Evolutionary conservation across 2,329 filamentous ascomycete species (phyloP), one percentile per base, ranked within the genome.

Genomic region (Ilyonectria robusta): DNA sequence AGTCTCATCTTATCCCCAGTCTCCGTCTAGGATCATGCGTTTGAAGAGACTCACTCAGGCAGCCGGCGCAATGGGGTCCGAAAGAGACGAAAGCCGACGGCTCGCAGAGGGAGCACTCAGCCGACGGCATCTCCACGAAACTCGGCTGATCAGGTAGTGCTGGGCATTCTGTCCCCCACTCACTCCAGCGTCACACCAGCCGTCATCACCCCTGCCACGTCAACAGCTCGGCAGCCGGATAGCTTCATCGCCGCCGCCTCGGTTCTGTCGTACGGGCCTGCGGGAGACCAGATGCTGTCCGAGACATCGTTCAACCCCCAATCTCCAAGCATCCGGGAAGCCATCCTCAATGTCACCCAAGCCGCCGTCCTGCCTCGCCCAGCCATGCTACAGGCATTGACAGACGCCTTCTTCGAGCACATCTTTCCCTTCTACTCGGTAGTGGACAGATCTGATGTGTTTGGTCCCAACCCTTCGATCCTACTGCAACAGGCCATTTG

Each of bases 41-140:
- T 26, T 37, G 6, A 15, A 37, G 35, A 37, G 17, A 10, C 56
- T 65, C 17, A 60, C 15, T 31, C 6, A 11, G 4, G 17, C 13
- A 65, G 58, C 26, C 62, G 62, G 2, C 58, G 62, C 17, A 31
- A 65, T 56, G 62, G 62, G 2, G 51, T 62, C 17, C 62, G 62
- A 17, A 65, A 57, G 33, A 54, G 29, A 15, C 61, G 37, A 19
- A 51, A 55, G 13, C 48, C 19, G n/a, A 3, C 51, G 46, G 26
- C 26, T 26, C 26, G 26, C 6, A 26, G 26, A 26, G 26, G 26
- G 26, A 26, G 26, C 26, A 5, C 26, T 26, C 26, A 26, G 26
- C 26, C 26, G 26, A 26, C 26, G 26, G 56, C 17, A 26, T 19
- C 23, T 23, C 42, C 8, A 17, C 31, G 19, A n/a, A 48, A 33